A percentile compares a stretch with the other conserved stretches of the same genome.
Conservation (phyloP, 768 basidiomycete species). For the Heimioporus sp. region DNA sequence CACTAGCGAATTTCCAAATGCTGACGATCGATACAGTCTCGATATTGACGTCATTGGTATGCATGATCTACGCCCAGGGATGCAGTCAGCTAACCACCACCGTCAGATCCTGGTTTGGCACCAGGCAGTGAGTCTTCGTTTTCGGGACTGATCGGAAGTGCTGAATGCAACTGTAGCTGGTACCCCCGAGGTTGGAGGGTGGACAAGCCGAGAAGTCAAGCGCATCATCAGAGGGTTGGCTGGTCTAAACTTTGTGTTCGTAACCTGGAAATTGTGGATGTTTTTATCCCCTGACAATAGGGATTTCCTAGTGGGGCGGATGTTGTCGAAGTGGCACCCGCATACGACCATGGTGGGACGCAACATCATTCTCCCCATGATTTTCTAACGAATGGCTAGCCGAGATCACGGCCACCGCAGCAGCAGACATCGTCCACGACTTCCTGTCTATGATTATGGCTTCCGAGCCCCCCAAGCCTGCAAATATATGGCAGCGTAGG, state of each 20-base stretch:
- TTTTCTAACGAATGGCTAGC: slow-evolving; percentile 11
- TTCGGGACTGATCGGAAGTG: not conserved
- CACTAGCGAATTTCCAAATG: not conserved
- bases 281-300: not conserved
- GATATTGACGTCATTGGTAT: slow-evolving; percentile 82
- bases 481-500: slow-evolving; percentile 4
- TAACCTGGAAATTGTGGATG: not conserved
- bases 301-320: slow-evolving; percentile 19
- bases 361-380: not conserved
- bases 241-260: slow-evolving; percentile 76
- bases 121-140: slow-evolving; percentile 60
- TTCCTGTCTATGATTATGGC: slow-evolving; percentile 40
- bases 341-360: slow-evolving; percentile 24
- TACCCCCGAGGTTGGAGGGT: slow-evolving; percentile 82
- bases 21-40: slow-evolving; percentile 39
- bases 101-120: slow-evolving; percentile 69
- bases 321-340: slow-evolving; percentile 25
- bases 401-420: slow-evolving; percentile 43
- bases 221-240: slow-evolving; percentile 76
- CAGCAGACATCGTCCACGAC: slow-evolving; percentile 46
- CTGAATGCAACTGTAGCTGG: slow-evolving; percentile 50
- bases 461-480: slow-evolving; percentile 22
- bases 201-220: slow-evolving; percentile 81
- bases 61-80: not conserved
- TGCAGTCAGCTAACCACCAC: slow-evolving; percentile 3